Conservation (phyloP, 73 alveolate species). For the Durusdinium trenchii region DNA sequence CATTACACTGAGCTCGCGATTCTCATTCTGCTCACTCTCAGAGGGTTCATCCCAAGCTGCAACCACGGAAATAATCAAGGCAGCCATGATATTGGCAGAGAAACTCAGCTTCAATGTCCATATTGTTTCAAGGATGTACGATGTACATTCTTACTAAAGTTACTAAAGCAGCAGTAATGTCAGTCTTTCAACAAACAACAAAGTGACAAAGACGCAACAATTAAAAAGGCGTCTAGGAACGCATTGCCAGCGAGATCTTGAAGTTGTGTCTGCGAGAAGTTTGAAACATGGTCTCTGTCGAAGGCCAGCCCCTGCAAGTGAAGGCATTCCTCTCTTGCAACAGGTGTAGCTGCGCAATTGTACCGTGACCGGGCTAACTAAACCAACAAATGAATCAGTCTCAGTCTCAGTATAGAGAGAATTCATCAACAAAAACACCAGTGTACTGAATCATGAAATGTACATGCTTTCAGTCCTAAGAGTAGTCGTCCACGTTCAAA, state of each 20-base stretch:
- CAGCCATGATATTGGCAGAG: neutral
- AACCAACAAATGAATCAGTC: too few species aligned
- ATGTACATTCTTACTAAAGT: neutral
- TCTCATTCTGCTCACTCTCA: neutral
- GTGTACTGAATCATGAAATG: neutral
- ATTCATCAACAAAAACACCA: too few species aligned
- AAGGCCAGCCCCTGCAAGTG: neutral
- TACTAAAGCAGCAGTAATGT: neutral
- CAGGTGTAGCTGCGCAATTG: neutral
- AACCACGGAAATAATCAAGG: neutral
- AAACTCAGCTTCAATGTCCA: neutral
- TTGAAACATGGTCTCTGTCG: neutral
- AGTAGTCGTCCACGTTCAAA: neutral
- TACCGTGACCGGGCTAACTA: too few species aligned
- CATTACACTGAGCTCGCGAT: neutral
- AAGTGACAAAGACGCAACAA: too few species aligned
- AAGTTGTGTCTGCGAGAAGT: neutral
- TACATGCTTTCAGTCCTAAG: neutral
- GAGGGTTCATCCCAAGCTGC: neutral
- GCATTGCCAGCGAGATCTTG: neutral
- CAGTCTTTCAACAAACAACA: neutral
- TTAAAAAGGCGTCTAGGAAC: neutral
- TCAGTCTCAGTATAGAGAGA: too few species aligned
- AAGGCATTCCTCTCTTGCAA: neutral
- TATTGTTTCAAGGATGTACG: neutral